Conservation (phyloP, 2,329 filamentous ascomycete genomes). For the Rutstroemia sydowiana region DNA sequence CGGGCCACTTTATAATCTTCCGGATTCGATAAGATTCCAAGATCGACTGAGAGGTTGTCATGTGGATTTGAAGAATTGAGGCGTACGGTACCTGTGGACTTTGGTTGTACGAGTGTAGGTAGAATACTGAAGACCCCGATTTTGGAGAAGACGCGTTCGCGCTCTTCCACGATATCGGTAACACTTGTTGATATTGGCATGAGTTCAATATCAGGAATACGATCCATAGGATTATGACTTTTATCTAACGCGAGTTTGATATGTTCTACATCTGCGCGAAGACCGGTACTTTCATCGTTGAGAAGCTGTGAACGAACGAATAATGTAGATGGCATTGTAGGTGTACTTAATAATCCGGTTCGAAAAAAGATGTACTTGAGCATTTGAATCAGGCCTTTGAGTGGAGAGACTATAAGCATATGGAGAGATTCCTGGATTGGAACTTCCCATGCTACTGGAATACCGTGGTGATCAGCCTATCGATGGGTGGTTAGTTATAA, state of each 20-base stretch:
- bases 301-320: conserved; percentile 4
- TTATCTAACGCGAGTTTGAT: neutral
- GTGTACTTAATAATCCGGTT: conserved; percentile 5
- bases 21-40: conserved; percentile 9
- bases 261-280: neutral
- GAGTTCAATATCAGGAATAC: conserved; percentile 5
- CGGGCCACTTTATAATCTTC: neutral
- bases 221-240: neutral
- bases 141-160: neutral
- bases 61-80: conserved; percentile 4
- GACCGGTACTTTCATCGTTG: neutral
- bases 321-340: neutral
- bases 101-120: conserved; percentile 3
- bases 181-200: conserved; percentile 7
- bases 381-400: conserved; percentile 2
- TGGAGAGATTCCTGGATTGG: conserved; percentile 2
- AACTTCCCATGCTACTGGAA: conserved; percentile 10
- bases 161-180: conserved; percentile 6
- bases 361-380: conserved; percentile 8
- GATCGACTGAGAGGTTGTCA: conserved; percentile 7
- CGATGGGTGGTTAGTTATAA: no score
- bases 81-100: conserved; percentile 7
- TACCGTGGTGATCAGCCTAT: conserved; percentile 4
- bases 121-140: conserved; percentile 7
- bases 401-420: neutral